Evolutionary conservation across 2,329 filamentous ascomycete species (phyloP), one percentile per base, ranked within the genome.

Genomic region (Colletotrichum plurivorum): DNA sequence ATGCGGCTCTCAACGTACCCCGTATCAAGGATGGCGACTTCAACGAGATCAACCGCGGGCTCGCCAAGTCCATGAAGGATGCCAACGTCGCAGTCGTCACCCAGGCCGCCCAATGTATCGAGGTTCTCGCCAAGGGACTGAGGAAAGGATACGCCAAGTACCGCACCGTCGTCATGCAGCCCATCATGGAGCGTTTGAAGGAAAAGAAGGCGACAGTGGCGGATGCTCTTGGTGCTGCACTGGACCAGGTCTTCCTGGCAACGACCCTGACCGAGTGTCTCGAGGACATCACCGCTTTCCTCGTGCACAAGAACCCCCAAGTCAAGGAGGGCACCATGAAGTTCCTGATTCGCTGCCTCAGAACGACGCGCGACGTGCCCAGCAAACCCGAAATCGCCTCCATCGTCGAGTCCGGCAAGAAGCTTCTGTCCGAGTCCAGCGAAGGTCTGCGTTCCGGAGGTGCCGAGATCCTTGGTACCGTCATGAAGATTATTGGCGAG

Each of bases 401-500:
- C 8, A 94, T 98, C 62, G 93, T 94, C n/a, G 96, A 98, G 75
- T 89, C 90, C 1, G 91, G 90, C 31, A 98, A 95, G 76, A 98
- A 97, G 80, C 84, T 98, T 8, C 85, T 99, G 16, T 92, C 95
- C 0, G 96, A 99, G 78, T 95, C 94, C 0, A 95, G 91, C 73
- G 95, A 97, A 74, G 91, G 88, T 3, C 89, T 97, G 68, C 90
- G 96, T 81, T 92, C 95, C 56, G 94, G 94, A 36, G 96, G 95
- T 78, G 95, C 95, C 15, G 96, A 99, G 79, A 91, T 96, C 41
- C 84, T 99, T 3, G 96, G 97, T 72, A 97, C 95, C 0, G 81
- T 99, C 57, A 98, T 98, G 96, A 99, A 98, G 83, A 98, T 99
- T 63, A 93, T 98, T 83, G 95, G 96, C 49, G 97, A 99, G 80